Percentiles rank a stretch among this genome's conserved stretches.
These are phyloP conservation scores for Trichoderma sp. DNA, from an alignment of 2,329 filamentous ascomycete species.

Conservation along the genomic window DNA sequence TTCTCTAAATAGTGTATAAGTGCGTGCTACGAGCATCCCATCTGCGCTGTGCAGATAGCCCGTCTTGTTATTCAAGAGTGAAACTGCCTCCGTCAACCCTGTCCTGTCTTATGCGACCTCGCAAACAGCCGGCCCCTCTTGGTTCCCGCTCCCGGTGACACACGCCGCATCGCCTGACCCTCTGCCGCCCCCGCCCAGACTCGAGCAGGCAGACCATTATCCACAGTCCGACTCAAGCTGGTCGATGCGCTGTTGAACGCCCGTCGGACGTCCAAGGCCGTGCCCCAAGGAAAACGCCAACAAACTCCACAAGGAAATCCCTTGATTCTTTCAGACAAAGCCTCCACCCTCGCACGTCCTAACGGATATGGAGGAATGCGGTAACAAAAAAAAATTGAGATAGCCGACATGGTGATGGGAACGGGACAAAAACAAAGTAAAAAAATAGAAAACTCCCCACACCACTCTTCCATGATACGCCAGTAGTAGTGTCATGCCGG, in stretches of 20 bases:
- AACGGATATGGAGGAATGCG: neutral
- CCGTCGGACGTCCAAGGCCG: neutral
- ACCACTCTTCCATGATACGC: constrained; percentile 18
- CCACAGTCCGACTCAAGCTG: constrained; percentile 8
- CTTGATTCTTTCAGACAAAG: constrained; percentile 10
- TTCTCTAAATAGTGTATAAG: constrained; percentile 17
- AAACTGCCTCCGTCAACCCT: constrained; percentile 11
- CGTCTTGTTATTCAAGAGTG: constrained; percentile 9
- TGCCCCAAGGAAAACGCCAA: constrained; percentile 17
- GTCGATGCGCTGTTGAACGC: constrained; percentile 8
- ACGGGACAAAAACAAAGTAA: constrained; percentile 1
- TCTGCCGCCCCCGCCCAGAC: constrained; percentile 15
- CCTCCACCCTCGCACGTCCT: constrained; percentile 4
- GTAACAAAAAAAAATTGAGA: constrained; percentile 8
- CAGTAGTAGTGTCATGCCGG: constrained; percentile 19
- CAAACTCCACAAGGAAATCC: constrained; percentile 18
- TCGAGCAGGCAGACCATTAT: constrained; percentile 14
- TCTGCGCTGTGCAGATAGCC: constrained; percentile 2
- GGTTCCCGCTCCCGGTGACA: constrained; percentile 8
- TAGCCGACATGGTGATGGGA: constrained; percentile 9
- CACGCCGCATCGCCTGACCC: constrained; percentile 14
- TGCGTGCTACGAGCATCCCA: neutral
- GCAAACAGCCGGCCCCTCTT: constrained; percentile 10
- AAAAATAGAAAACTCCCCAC: constrained; percentile 17
- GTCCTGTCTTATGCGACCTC: constrained; percentile 2